phyloP scores from a whole-genome alignment of 1,139 yeast genomes.

The Scheffersomyces quercinus region DNA sequence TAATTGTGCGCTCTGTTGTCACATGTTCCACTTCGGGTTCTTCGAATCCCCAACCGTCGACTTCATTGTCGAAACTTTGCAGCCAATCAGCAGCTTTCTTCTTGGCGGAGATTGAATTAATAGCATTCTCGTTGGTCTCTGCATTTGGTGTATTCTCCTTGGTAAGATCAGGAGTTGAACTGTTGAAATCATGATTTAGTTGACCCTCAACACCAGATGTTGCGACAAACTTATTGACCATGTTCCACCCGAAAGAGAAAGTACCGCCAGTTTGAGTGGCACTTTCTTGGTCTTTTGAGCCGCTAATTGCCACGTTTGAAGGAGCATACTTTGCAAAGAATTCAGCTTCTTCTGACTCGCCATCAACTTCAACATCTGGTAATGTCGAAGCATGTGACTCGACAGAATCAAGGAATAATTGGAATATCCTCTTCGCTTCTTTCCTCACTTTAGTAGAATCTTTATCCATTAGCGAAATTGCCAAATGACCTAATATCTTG shows the following conservation, averaged over 20 bases:
- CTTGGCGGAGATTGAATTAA: constrained; percentile 10
- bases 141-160: constrained; percentile 25
- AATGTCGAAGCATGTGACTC: constrained; percentile 60
- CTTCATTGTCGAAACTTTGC: constrained; percentile 9
- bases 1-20: background rate
- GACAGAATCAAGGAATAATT: constrained; percentile 62
- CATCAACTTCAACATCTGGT: constrained; percentile 50
- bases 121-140: constrained; percentile 2
- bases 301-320: constrained; percentile 1
- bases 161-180: constrained; percentile 42
- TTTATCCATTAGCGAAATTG: constrained; percentile 78
- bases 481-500: constrained; percentile 81
- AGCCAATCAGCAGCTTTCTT: constrained; percentile 10
- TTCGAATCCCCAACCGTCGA: constrained; percentile 36
- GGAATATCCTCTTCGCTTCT: constrained; percentile 71
- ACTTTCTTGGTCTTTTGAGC: background rate
- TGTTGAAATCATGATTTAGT: constrained; percentile 39
- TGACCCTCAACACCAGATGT: constrained; percentile 33
- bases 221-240: constrained; percentile 39
- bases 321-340: constrained; percentile 36
- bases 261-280: constrained; percentile 10
- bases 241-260: constrained; percentile 36
- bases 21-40: constrained; percentile 9
- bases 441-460: constrained; percentile 63
- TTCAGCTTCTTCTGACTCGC: constrained; percentile 27